phyloP scores from a whole-genome alignment of 2,329 filamentous ascomycete species.

The Xylaria sp. region DNA sequence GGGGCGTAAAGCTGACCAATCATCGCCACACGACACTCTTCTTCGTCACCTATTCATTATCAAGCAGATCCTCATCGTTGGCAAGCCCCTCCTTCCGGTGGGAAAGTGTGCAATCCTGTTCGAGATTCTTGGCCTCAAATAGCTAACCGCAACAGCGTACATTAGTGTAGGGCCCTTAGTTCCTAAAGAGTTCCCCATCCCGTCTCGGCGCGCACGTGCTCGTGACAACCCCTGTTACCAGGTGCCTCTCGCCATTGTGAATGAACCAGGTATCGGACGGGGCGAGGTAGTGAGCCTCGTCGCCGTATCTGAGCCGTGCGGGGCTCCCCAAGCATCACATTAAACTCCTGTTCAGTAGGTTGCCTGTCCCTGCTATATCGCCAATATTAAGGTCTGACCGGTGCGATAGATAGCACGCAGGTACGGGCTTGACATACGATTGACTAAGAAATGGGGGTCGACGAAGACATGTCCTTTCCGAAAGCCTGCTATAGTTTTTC shows the following conservation, averaged over 20 bases:
- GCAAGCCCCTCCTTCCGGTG: background rate
- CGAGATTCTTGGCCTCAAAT: constrained; percentile 17
- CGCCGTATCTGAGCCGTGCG: no score
- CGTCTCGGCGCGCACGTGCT: constrained; percentile 7
- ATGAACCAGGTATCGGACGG: background rate
- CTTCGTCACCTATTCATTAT: constrained; percentile 7
- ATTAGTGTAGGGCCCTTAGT: background rate
- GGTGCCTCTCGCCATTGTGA: background rate
- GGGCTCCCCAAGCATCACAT: no score
- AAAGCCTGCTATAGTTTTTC: constrained; percentile 3
- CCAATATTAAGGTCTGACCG: constrained; percentile 7
- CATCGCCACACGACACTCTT: constrained; percentile 19
- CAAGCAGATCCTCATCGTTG: constrained; percentile 6
- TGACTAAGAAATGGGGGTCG: constrained; percentile 7
- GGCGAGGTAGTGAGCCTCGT: background rate
- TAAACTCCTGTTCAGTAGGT: background rate
- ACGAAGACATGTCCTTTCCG: constrained; percentile 11
- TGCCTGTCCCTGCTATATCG: constrained; percentile 11
- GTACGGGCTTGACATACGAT: constrained; percentile 1
- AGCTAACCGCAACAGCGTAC: background rate
- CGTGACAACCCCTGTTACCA: background rate
- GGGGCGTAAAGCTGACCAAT: constrained; percentile 15
- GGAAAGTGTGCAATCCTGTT: background rate
- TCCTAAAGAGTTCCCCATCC: constrained; percentile 2
- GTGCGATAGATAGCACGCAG: background rate